These are phyloP conservation scores for Pulveroboletus sp. DNA, from an alignment of 768 basidiomycete genomes.

Conservation along the genomic window DNA sequence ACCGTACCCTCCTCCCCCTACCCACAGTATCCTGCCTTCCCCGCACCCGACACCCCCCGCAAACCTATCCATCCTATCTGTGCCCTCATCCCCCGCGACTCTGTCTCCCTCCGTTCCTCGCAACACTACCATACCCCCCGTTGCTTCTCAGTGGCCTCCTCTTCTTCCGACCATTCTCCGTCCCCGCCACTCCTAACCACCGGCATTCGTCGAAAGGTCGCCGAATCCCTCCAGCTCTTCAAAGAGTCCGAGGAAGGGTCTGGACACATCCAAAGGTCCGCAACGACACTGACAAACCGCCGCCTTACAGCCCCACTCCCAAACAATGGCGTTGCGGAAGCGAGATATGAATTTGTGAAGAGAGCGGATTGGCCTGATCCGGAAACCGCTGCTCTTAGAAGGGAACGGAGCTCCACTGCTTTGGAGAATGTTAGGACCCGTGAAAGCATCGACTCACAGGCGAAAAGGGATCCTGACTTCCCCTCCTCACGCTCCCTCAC, in stretches of 20 bases:
- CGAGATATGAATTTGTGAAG: conserved; percentile 77
- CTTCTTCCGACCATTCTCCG: conserved; percentile 11
- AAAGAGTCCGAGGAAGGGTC: conserved; percentile 57
- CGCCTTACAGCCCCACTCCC: conserved; percentile 35
- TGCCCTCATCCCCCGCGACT: conserved; percentile 30
- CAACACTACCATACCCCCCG: conserved; percentile 32
- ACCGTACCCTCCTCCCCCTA: conserved; percentile 1
- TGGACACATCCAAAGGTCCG: conserved; percentile 22
- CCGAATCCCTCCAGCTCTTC: conserved; percentile 76
- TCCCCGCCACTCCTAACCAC: conserved; percentile 14
- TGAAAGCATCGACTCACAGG: conserved; percentile 34
- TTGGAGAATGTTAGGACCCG: conserved; percentile 54
- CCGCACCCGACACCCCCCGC: conserved; percentile 29
- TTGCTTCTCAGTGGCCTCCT: conserved; percentile 26
- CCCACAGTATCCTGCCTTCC: conserved; percentile 20
- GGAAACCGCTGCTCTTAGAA: conserved; percentile 62
- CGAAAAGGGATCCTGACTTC: conserved; percentile 22
- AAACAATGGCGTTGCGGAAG: conserved; percentile 53
- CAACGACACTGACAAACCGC: conserved; percentile 26
- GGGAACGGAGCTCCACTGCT: conserved; percentile 61
- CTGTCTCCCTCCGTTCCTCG: conserved; percentile 4
- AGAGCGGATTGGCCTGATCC: conserved; percentile 83
- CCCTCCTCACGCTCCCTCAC: conserved; percentile 31
- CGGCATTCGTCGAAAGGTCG: conserved; percentile 77
- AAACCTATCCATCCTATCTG: conserved; percentile 19